These are phyloP conservation scores for Paxillus involutus DNA, from an alignment of 768 basidiomycete genomes.

Conservation along the genomic window DNA sequence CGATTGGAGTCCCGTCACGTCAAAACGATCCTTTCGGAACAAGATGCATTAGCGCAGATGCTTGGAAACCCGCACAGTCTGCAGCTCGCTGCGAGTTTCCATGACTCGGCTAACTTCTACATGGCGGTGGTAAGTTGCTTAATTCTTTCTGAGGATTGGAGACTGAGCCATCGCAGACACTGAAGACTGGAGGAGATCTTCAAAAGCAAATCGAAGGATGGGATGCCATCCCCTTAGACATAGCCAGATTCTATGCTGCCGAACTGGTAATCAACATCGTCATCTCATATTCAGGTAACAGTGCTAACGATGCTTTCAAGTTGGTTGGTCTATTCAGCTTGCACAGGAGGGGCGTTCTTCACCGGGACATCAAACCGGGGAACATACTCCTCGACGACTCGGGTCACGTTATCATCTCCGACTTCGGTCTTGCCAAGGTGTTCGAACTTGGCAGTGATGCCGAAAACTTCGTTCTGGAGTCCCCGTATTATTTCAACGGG, in stretches of 20 bases:
- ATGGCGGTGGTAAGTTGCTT: slow-evolving; percentile 7
- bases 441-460: slow-evolving; percentile 4
- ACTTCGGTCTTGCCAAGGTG: slow-evolving; percentile 55
- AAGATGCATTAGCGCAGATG: slow-evolving; percentile 4
- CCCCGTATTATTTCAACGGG: slow-evolving; percentile 4
- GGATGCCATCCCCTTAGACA: not conserved
- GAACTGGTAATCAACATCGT: slow-evolving; percentile 4
- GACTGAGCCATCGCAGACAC: not conserved
- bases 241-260: slow-evolving; percentile 4
- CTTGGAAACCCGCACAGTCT: slow-evolving; percentile 4
- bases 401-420: slow-evolving; percentile 55
- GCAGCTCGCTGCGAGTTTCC: slow-evolving; percentile 12
- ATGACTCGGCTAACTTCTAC: slow-evolving; percentile 10
- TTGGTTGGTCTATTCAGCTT: slow-evolving; percentile 38
- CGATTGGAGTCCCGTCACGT: not conserved
- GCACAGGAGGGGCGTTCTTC: slow-evolving; percentile 63
- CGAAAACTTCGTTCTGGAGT: not conserved
- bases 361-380: slow-evolving; percentile 68
- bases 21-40: not conserved
- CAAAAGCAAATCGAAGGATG: not conserved
- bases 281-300: not conserved
- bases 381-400: slow-evolving; percentile 56
- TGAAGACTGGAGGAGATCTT: slow-evolving; percentile 9
- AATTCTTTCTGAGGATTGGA: not conserved
- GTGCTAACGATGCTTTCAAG: slow-evolving; percentile 1